These are phyloP conservation scores for Alternaria ventricosa DNA, from an alignment of 2,329 filamentous ascomycete genomes.

Conservation along the genomic window DNA sequence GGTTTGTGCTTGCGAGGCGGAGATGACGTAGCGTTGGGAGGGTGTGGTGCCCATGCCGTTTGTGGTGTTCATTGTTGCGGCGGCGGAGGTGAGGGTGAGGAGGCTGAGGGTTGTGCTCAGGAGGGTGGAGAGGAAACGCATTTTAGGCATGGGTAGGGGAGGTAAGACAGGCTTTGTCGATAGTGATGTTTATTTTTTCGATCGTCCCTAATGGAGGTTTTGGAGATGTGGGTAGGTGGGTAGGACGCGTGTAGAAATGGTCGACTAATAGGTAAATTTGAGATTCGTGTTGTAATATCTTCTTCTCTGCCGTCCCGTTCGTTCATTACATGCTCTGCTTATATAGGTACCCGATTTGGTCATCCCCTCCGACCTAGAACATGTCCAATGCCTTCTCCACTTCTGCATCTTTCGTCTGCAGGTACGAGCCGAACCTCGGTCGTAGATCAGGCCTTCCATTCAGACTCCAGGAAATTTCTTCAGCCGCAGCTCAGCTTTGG, in stretches of 20 bases:
- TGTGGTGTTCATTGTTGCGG: conserved; percentile 26
- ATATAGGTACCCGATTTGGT: background rate
- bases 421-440: background rate
- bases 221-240: background rate
- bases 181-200: background rate
- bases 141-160: background rate
- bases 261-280: background rate
- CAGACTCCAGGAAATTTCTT: background rate
- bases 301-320: background rate
- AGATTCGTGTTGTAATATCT: background rate
- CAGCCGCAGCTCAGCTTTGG: background rate
- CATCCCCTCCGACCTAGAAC: background rate
- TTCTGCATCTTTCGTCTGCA: background rate
- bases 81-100: conserved; percentile 13
- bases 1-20: conserved; percentile 30
- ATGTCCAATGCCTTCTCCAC: background rate
- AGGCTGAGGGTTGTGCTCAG: conserved; percentile 3
- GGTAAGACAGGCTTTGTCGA: background rate
- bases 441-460: background rate
- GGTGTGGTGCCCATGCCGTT: conserved; percentile 33
- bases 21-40: conserved; percentile 23
- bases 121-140: conserved; percentile 3
- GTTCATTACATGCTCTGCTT: background rate
- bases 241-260: background rate
- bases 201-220: background rate